These are phyloP conservation scores for Cadophora luteo-olivacea DNA, from an alignment of 2,329 filamentous ascomycete genomes.

Conservation along the genomic window DNA sequence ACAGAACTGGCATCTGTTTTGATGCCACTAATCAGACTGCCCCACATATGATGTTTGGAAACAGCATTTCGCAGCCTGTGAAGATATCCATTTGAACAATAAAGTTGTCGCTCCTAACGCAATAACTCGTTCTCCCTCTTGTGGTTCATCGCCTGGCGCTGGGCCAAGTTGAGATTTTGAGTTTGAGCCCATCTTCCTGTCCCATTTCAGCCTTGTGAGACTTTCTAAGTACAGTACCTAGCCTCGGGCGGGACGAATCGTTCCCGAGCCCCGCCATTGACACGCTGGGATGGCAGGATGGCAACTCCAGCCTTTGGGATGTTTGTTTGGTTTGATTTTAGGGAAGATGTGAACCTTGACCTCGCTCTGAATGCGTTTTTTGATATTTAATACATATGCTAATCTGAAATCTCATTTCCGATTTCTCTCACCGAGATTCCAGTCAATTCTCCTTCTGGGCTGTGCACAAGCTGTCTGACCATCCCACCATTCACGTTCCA, in stretches of 20 bases:
- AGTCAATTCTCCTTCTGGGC: neutral
- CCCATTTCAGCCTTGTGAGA: slow-evolving; percentile 13
- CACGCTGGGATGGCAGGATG: neutral
- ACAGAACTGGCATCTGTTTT: slow-evolving; percentile 4
- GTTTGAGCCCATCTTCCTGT: neutral
- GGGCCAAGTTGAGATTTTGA: neutral
- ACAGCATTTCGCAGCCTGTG: neutral
- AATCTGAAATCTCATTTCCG: too few species aligned
- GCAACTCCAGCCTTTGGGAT: neutral
- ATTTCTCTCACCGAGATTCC: neutral
- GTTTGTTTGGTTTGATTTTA: neutral
- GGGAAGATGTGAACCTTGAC: neutral
- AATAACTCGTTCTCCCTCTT: neutral
- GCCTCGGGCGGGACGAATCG: slow-evolving; percentile 19
- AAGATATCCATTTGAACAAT: neutral
- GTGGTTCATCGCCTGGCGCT: neutral
- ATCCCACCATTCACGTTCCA: slow-evolving; percentile 9
- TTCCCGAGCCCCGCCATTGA: slow-evolving; percentile 13
- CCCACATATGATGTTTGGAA: neutral
- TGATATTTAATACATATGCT: neutral
- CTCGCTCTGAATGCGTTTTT: too few species aligned
- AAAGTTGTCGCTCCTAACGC: neutral
- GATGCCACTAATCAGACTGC: slow-evolving; percentile 3
- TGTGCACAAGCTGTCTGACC: slow-evolving; percentile 1
- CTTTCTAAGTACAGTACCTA: neutral